Percentiles rank a stretch among this genome's conserved stretches.
phyloP scores from a whole-genome alignment of 1,284 basidiomycete species.

The Ceratobasidium theobromae region DNA sequence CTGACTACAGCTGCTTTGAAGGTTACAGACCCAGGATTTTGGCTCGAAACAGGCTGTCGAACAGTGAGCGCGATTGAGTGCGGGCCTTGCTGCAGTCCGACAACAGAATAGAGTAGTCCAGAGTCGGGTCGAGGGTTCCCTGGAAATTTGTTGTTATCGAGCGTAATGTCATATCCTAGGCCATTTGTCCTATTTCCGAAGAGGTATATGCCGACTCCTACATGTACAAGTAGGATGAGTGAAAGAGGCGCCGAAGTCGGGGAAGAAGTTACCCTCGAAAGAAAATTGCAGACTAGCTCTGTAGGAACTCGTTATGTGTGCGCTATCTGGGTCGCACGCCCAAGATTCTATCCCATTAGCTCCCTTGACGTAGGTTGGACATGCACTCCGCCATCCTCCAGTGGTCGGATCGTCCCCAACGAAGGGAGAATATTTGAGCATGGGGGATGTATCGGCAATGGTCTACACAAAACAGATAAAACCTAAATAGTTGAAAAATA shows the following conservation, averaged over 20 bases:
- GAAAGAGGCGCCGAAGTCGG: neutral
- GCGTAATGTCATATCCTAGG: conserved; percentile 24
- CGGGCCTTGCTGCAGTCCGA: neutral
- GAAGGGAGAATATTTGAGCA: conserved; percentile 1
- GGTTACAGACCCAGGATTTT: conserved; percentile 15
- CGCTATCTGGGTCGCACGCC: conserved; percentile 28
- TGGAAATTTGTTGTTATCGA: conserved; percentile 12
- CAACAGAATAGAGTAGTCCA: conserved; percentile 2
- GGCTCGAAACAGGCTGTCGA: conserved; percentile 3
- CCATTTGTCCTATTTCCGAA: conserved; percentile 23
- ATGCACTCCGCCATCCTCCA: conserved; percentile 17
- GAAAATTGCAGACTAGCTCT: conserved; percentile 19
- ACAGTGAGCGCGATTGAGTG: conserved; percentile 17
- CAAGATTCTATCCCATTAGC: conserved; percentile 11
- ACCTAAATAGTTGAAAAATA: neutral
- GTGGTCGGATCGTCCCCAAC: conserved; percentile 2
- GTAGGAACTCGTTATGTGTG: conserved; percentile 25
- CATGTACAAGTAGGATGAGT: neutral
- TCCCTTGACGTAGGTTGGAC: conserved; percentile 6
- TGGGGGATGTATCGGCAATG: conserved; percentile 19
- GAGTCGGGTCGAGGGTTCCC: conserved; percentile 10
- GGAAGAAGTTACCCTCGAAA: conserved; percentile 14
- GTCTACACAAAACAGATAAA: neutral
- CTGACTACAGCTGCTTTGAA: conserved; percentile 14
- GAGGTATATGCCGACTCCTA: conserved; percentile 27